Evolutionary conservation across 192 early-diverging fungal genomes (phyloP), one percentile per base, ranked within the genome.

Genomic region (Cetraspora pellucida): DNA sequence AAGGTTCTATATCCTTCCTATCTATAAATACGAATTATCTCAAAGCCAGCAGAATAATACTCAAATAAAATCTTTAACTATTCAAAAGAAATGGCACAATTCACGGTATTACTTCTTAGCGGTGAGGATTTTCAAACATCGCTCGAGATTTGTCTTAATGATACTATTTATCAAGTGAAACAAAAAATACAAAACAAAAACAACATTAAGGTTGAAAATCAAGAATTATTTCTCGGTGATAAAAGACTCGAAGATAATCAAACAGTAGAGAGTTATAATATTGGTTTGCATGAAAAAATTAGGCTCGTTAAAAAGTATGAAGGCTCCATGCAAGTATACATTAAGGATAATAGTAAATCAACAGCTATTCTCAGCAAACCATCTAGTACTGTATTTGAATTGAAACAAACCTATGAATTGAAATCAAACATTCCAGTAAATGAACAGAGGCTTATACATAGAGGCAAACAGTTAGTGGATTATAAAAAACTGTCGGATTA

Each of bases 391-490:
- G 65, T 67, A 47, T 10, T 46, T 21, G 65, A 67, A 11, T 46
- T 67, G 65, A 67, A 67, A 67, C 10, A 67, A 45, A 45, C 19
- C 8, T 67, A 67, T 67, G 16, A n/a, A n/a, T n/a, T n/a, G n/a
- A n/a, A n/a, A n/a, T n/a, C n/a, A 45, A 27, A 67, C n/a, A 67
- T 67, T 49, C 66, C 69, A 0, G 10, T 67, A 13, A 58, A 74
- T 11, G 17, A 65, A 1, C 77, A 82, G 16, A 59, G 68, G 8
- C 75, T 85, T 25, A 77, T 85, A 16, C 81, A 74, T n/a, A 27
- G 55, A 9, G 81, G 81, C 31, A 82, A 85, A 37, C 81, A 82
- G 77, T 69, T 85, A 47, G 84, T 80, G 17, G 64, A 85, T 31
- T 72, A 81, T 6, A 83, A 80, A 81, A 45, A 58, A 16, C 54